phyloP scores from a whole-genome alignment of 345 rosid species.

The Reutealis trisperma region DNA sequence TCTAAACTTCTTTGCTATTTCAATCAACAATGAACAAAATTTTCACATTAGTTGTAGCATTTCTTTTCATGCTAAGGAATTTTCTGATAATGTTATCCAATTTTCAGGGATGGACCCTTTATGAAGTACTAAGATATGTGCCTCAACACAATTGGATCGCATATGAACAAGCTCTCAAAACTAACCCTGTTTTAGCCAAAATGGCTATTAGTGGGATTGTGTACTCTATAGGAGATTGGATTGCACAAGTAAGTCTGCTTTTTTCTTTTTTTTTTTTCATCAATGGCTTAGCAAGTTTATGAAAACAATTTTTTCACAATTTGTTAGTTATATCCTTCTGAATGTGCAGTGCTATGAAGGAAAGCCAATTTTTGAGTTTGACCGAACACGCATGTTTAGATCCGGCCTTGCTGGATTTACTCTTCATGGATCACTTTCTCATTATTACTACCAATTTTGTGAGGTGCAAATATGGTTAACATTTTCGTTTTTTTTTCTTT shows the following conservation, averaged over 20 bases:
- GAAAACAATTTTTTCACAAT: neutral
- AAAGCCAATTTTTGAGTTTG: slow-evolving; percentile 75
- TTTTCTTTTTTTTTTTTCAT: neutral
- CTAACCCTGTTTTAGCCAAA: slow-evolving; percentile 89
- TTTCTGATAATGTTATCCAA: slow-evolving; percentile 7
- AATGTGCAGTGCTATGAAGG: slow-evolving; percentile 81
- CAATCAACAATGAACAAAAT: neutral
- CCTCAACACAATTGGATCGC: slow-evolving; percentile 96
- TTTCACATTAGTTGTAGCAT: neutral
- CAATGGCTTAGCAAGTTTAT: neutral
- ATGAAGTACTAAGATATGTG: slow-evolving; percentile 72
- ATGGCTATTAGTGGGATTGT: slow-evolving; percentile 95
- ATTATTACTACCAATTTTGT: slow-evolving; percentile 84
- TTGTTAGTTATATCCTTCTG: neutral
- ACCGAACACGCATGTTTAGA: slow-evolving; percentile 62
- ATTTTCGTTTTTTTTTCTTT: neutral
- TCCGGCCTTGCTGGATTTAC: slow-evolving; percentile 93
- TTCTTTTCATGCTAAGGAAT: neutral
- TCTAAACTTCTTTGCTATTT: neutral
- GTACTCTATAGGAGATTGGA: slow-evolving; percentile 89
- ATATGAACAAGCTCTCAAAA: slow-evolving; percentile 80
- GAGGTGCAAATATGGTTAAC: slow-evolving; percentile 52
- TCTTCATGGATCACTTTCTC: slow-evolving; percentile 94
- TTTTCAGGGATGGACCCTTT: slow-evolving; percentile 91
- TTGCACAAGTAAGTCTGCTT: slow-evolving; percentile 70